Evolutionary conservation across 2,329 filamentous ascomycete species (phyloP).

Genomic region (Grosmannia huntii): DNA sequence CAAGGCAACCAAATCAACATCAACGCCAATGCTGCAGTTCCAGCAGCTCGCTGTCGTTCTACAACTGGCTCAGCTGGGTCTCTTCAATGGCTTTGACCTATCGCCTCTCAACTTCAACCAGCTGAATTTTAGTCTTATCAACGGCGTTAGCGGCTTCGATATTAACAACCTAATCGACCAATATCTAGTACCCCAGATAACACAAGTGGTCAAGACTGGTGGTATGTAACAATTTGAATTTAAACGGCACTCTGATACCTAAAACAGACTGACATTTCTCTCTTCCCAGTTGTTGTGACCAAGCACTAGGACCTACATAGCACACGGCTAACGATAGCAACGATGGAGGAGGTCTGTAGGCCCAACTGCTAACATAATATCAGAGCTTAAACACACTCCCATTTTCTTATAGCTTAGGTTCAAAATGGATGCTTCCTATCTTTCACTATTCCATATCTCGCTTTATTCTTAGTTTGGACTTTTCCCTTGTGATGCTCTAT

Average conservation of each 20-base stretch:
- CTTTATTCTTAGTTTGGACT: not conserved
- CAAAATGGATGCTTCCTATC: not conserved
- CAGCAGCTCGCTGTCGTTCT: constrained; percentile 13
- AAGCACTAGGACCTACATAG: not conserved
- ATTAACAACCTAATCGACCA: constrained; percentile 14
- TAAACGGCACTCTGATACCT: no score
- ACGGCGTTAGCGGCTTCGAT: constrained; percentile 16
- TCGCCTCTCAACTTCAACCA: constrained; percentile 13
- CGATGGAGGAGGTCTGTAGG: not conserved
- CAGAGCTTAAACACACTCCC: not conserved
- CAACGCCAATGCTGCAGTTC: constrained; percentile 10
- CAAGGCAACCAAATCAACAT: constrained; percentile 10
- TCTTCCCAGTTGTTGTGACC: not conserved
- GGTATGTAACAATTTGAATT: not conserved
- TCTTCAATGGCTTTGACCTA: constrained; percentile 19
- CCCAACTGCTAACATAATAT: not conserved
- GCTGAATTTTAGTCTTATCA: constrained; percentile 14
- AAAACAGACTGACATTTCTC: no score
- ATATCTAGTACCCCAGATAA: constrained; percentile 14
- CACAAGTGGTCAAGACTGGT: constrained; percentile 10
- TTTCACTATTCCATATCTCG: not conserved
- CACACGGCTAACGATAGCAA: not conserved
- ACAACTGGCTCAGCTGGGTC: constrained; percentile 17
- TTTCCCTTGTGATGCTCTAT: not conserved
- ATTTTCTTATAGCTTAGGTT: not conserved